Conservation (phyloP, 495 filamentous ascomycete genomes). For the Penicillium tannophilum region DNA sequence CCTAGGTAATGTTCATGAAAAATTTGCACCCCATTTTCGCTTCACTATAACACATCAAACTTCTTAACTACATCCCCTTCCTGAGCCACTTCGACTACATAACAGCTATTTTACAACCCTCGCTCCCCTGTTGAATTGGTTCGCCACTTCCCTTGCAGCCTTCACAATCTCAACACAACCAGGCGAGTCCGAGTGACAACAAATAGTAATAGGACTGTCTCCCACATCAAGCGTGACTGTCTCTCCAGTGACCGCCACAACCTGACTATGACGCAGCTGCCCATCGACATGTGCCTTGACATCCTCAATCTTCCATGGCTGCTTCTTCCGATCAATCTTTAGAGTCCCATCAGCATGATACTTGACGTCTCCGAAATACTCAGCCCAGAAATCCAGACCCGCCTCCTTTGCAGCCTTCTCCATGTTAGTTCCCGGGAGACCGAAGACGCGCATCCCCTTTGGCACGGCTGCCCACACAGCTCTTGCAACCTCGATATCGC, state of each 20-base stretch:
- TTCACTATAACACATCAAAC: no score
- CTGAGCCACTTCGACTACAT: no score
- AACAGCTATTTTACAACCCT: not conserved
- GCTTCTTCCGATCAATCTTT: conserved; percentile 57
- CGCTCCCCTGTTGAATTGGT: conserved; percentile 39
- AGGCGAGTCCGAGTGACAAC: conserved; percentile 58
- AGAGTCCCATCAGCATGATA: conserved; percentile 53
- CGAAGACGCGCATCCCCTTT: conserved; percentile 56
- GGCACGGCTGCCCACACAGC: conserved; percentile 56
- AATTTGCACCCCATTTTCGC: no score
- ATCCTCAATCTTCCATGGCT: conserved; percentile 2
- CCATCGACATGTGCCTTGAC: conserved; percentile 26
- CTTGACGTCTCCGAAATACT: conserved; percentile 61
- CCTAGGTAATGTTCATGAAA: no score
- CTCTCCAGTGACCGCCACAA: conserved; percentile 47
- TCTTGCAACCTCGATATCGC: conserved; percentile 50
- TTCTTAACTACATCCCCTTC: no score
- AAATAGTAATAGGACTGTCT: conserved; percentile 50
- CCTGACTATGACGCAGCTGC: conserved; percentile 47
- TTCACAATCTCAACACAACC: conserved; percentile 54
- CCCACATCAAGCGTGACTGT: conserved; percentile 47
- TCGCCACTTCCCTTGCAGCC: conserved; percentile 41
- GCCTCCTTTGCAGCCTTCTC: conserved; percentile 55
- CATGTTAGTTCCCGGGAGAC: conserved; percentile 55
- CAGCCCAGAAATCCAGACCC: conserved; percentile 56